Percentiles rank a stretch among this genome's conserved stretches.
Evolutionary conservation across 148 eudicot genomes (phyloP).

Genomic region (Linanthus parryae): DNA sequence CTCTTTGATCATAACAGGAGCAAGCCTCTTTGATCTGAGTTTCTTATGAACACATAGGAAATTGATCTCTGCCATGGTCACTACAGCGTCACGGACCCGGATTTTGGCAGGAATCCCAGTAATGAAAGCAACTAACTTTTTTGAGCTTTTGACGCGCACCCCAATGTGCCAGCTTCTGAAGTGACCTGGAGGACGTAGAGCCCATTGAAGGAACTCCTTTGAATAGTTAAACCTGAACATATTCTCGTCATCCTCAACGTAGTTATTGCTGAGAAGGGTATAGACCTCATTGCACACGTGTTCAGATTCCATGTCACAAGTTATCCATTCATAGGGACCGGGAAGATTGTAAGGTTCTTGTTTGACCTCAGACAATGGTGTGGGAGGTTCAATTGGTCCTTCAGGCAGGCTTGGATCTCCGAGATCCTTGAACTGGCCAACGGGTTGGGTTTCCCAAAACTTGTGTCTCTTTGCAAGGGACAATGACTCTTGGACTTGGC

Average conservation of each 20-base stretch:
- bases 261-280: conserved; percentile 58
- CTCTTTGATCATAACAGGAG: conserved; percentile 92
- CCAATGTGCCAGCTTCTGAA: conserved; percentile 90
- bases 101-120: conserved; percentile 84
- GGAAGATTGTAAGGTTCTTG: conserved; percentile 78
- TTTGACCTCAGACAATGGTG: conserved; percentile 55
- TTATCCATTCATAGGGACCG: conserved; percentile 67
- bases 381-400: conserved; percentile 65
- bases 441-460: conserved; percentile 87
- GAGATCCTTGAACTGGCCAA: conserved; percentile 62
- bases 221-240: conserved; percentile 91
- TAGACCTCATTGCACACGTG: conserved; percentile 78
- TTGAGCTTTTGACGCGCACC: conserved; percentile 62
- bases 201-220: conserved; percentile 79
- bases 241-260: conserved; percentile 93
- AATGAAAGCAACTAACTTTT: conserved; percentile 78
- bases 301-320: conserved; percentile 75
- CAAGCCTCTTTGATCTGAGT: conserved; percentile 76
- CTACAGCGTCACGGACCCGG: conserved; percentile 53
- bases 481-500: conserved; percentile 59
- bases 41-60: conserved; percentile 89
- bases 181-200: conserved; percentile 76
- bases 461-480: conserved; percentile 47
- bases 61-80: conserved; percentile 74
- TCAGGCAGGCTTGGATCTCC: conserved; percentile 54